Evolutionary conservation across 169 alveolate species (phyloP).

Genomic region (Eimeria tenella): DNA sequence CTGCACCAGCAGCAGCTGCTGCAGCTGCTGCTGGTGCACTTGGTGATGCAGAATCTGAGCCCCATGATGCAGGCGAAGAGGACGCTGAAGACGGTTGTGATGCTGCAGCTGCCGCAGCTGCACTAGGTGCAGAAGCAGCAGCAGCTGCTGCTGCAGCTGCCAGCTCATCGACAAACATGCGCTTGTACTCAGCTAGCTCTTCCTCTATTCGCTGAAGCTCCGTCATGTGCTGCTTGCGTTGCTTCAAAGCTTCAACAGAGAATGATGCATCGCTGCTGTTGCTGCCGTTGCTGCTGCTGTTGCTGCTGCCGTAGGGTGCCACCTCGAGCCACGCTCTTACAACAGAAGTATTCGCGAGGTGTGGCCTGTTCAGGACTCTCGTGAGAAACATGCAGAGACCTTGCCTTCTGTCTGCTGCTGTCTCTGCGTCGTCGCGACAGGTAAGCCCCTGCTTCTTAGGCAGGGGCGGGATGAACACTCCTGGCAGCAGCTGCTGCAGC

Average conservation of each 20-base stretch:
- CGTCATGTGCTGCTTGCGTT: conserved; percentile 43
- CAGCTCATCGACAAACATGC: neutral
- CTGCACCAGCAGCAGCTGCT: conserved; percentile 36
- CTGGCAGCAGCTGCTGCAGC: conserved; percentile 81
- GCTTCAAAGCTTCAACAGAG: conserved; percentile 39
- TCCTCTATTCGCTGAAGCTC: conserved; percentile 25
- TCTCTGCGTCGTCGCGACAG: conserved; percentile 83
- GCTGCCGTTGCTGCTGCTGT: conserved; percentile 20
- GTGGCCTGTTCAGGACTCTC: conserved; percentile 76
- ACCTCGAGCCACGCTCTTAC: conserved; percentile 55
- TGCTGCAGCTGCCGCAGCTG: neutral
- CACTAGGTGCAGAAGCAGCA: neutral
- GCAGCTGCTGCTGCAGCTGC: conserved; percentile 15
- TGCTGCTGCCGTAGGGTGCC: conserved; percentile 27
- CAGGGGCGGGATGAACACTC: conserved; percentile 86
- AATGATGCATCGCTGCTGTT: conserved; percentile 4
- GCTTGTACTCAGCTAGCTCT: conserved; percentile 10
- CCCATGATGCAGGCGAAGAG: neutral
- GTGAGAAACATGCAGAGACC: conserved; percentile 84
- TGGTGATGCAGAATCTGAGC: neutral
- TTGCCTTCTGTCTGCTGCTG: conserved; percentile 83
- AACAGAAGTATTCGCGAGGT: conserved; percentile 74
- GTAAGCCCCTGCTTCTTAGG: conserved; percentile 84
- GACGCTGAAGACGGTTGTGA: neutral
- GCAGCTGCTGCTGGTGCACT: conserved; percentile 18